phyloP scores from a whole-genome alignment of 1,139 yeast genomes.

The Hansenula sp. region DNA sequence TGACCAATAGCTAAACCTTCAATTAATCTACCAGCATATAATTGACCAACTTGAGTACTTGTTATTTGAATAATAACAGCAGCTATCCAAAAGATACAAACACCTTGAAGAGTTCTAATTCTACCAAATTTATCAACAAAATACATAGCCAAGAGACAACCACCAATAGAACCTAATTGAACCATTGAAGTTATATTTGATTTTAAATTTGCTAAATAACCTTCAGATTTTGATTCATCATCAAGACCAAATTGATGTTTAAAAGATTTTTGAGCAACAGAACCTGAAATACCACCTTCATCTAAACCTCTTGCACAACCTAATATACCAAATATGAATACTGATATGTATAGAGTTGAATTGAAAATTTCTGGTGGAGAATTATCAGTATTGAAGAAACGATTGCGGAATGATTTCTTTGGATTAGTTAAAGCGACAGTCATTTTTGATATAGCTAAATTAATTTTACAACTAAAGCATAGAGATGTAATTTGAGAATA shows the following conservation, averaged over 20 bases:
- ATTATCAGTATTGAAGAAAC: slow-evolving; percentile 23
- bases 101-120: slow-evolving; percentile 44
- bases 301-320: slow-evolving; percentile 62
- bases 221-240: slow-evolving; percentile 33
- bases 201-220: slow-evolving; percentile 40
- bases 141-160: slow-evolving; percentile 45
- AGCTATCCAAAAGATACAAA: slow-evolving; percentile 38
- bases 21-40: slow-evolving; percentile 49
- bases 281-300: slow-evolving; percentile 51
- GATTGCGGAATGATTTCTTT: slow-evolving; percentile 1
- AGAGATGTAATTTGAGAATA: too few relatives aligned
- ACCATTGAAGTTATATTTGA: slow-evolving; percentile 62
- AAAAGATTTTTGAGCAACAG: slow-evolving; percentile 42
- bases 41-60: slow-evolving; percentile 39
- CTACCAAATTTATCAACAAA: slow-evolving; percentile 54
- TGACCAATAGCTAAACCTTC: slow-evolving; percentile 58
- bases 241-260: slow-evolving; percentile 39
- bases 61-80: slow-evolving; percentile 48
- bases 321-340: slow-evolving; percentile 50
- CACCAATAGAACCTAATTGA: slow-evolving; percentile 56
- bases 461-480: too few relatives aligned
- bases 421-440: neutral
- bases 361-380: slow-evolving; percentile 50
- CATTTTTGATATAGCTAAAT: neutral
- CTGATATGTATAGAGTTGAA: slow-evolving; percentile 40